These are phyloP conservation scores for Colletotrichum neosansevieriae DNA, from an alignment of 2,329 filamentous ascomycete species.

Conservation along the genomic window DNA sequence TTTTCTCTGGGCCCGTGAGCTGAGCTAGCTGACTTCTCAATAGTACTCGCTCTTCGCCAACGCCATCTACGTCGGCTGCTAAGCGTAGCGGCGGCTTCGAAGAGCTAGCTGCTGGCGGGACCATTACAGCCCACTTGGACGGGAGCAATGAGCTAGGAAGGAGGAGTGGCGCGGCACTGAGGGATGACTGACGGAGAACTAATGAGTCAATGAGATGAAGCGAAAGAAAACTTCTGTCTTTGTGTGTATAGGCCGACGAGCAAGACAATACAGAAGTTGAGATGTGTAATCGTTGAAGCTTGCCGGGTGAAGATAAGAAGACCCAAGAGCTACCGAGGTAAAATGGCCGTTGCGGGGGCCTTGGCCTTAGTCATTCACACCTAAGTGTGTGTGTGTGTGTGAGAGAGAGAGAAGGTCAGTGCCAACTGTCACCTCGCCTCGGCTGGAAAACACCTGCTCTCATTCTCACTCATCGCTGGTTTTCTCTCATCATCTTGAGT, in stretches of 20 bases:
- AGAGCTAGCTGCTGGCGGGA: fast-evolving
- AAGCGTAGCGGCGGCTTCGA: slow-evolving; percentile 34
- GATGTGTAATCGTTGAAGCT: fast-evolving
- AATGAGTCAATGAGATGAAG: not conserved
- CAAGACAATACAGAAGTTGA: not conserved
- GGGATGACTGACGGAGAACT: not conserved
- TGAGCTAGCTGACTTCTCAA: not conserved
- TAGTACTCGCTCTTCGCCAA: slow-evolving; percentile 9
- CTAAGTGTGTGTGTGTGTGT: too few relatives aligned
- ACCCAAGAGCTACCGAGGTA: not conserved
- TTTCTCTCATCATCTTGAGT: not conserved
- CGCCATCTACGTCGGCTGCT: slow-evolving; percentile 55
- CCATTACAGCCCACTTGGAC: not conserved
- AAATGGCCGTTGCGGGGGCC: slow-evolving; percentile 3
- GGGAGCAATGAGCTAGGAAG: not conserved
- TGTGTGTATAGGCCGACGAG: not conserved
- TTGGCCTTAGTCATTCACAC: too few relatives aligned
- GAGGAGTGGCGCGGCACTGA: not conserved
- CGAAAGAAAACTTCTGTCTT: not conserved
- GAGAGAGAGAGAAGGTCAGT: not conserved
- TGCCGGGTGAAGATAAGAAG: not conserved
- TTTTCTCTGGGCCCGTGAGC: not conserved
- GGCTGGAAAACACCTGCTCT: not conserved
- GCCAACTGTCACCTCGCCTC: slow-evolving; percentile 3
- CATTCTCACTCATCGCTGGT: not conserved